These are phyloP conservation scores for Gossypium bickii DNA, from an alignment of 345 rosid species.

Conservation along the genomic window DNA sequence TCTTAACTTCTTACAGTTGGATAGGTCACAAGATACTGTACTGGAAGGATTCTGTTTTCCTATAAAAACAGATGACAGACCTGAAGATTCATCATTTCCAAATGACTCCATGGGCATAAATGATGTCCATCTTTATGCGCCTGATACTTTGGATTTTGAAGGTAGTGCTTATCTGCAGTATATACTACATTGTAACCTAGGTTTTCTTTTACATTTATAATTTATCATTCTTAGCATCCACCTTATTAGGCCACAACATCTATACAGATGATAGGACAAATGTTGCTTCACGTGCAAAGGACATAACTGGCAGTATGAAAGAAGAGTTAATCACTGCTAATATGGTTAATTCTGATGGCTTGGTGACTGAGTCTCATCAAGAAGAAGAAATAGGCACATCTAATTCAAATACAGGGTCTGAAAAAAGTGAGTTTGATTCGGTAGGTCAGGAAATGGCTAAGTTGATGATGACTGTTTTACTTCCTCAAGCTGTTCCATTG, in stretches of 20 bases:
- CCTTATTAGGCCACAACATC: slow-evolving; percentile 15
- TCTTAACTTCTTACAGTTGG: slow-evolving; percentile 53
- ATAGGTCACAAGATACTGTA: slow-evolving; percentile 41
- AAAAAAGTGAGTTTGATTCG: slow-evolving; percentile 45
- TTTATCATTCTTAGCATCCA: slow-evolving; percentile 8
- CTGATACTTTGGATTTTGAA: slow-evolving; percentile 55
- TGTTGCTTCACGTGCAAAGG: slow-evolving; percentile 27
- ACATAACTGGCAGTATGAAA: slow-evolving; percentile 20
- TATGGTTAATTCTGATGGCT: slow-evolving; percentile 29
- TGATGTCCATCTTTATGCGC: slow-evolving; percentile 44
- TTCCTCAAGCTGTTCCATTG: slow-evolving; percentile 90
- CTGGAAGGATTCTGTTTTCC: slow-evolving; percentile 17
- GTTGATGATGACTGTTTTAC: slow-evolving; percentile 78
- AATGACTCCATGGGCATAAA: slow-evolving; percentile 27
- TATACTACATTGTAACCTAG: slow-evolving; percentile 16
- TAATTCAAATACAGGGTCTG: slow-evolving; percentile 38
- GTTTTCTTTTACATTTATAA: slow-evolving; percentile 14
- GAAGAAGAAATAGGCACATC: slow-evolving; percentile 40
- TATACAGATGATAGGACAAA: slow-evolving; percentile 34
- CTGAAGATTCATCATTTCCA: slow-evolving; percentile 23
- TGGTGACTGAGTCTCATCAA: slow-evolving; percentile 35
- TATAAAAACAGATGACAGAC: slow-evolving; percentile 24
- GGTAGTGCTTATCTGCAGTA: slow-evolving; percentile 38
- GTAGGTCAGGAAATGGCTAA: slow-evolving; percentile 53
- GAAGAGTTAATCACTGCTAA: slow-evolving; percentile 32